These are phyloP conservation scores for Alnus glutinosa DNA, from an alignment of 306 rosid genomes.

Conservation along the genomic window DNA sequence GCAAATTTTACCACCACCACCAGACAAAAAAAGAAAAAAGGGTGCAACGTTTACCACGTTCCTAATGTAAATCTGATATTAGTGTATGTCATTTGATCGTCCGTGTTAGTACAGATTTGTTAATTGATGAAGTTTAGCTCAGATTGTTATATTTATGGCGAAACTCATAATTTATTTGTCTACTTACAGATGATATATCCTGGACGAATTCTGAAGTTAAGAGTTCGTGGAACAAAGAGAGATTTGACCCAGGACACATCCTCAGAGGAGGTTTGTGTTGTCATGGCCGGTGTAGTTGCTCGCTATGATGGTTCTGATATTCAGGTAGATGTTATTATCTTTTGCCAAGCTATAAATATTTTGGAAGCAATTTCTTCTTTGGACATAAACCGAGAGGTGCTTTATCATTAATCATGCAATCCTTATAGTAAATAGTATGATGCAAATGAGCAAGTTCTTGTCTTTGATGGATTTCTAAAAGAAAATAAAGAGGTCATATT, in stretches of 20 bases:
- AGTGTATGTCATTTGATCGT: neutral
- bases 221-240: slow-evolving; percentile 88
- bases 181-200: slow-evolving; percentile 68
- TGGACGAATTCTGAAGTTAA: slow-evolving; percentile 66
- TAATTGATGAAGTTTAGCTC: neutral
- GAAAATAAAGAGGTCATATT: slow-evolving; percentile 5
- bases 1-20: neutral
- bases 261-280: slow-evolving; percentile 83
- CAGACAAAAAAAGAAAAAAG: too few relatives aligned
- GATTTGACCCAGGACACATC: slow-evolving; percentile 74
- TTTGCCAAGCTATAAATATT: neutral
- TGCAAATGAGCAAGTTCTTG: slow-evolving; percentile 2
- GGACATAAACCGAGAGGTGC: neutral
- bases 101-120: neutral
- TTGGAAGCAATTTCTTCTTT: slow-evolving; percentile 5
- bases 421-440: neutral
- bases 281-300: slow-evolving; percentile 78
- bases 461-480: neutral
- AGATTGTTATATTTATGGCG: neutral
- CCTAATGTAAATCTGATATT: neutral
- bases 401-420: slow-evolving; percentile 6
- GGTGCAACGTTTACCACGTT: neutral
- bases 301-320: slow-evolving; percentile 84
- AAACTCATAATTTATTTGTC: slow-evolving; percentile 25
- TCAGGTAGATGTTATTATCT: slow-evolving; percentile 53